Evolutionary conservation across 345 rosid genomes (phyloP).

Genomic region (Eucalyptus albens): DNA sequence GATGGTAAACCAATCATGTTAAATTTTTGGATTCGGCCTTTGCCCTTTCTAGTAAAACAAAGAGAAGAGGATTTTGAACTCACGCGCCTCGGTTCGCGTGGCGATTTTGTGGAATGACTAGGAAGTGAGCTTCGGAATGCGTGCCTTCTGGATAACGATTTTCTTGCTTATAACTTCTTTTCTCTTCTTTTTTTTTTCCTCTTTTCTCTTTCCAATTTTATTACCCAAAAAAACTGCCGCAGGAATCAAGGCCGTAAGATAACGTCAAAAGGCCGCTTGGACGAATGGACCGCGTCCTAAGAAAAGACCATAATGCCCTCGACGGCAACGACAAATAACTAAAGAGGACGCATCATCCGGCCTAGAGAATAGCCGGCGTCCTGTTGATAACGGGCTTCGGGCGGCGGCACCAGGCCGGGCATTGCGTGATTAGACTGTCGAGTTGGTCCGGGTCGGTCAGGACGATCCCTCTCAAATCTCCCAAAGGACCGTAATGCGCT

Average conservation of each 20-base stretch:
- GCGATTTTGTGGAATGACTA: background rate
- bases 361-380: background rate
- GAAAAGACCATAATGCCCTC: background rate
- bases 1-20: too few species aligned
- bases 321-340: background rate
- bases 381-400: background rate
- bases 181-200: fast-evolving
- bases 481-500: background rate
- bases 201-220: background rate
- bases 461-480: background rate
- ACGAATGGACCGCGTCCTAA: background rate
- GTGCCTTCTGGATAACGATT: background rate
- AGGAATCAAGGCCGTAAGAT: background rate
- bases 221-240: background rate
- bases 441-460: background rate
- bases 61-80: background rate
- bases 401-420: background rate
- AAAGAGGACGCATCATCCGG: background rate
- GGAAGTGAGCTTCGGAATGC: background rate
- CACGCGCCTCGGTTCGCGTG: background rate
- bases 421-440: background rate
- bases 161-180: background rate
- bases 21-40: background rate
- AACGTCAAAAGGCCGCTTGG: background rate
- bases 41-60: too few species aligned